Evolutionary conservation across 495 filamentous ascomycete genomes (phyloP).

Genomic region (Xylaria bambusicola): DNA sequence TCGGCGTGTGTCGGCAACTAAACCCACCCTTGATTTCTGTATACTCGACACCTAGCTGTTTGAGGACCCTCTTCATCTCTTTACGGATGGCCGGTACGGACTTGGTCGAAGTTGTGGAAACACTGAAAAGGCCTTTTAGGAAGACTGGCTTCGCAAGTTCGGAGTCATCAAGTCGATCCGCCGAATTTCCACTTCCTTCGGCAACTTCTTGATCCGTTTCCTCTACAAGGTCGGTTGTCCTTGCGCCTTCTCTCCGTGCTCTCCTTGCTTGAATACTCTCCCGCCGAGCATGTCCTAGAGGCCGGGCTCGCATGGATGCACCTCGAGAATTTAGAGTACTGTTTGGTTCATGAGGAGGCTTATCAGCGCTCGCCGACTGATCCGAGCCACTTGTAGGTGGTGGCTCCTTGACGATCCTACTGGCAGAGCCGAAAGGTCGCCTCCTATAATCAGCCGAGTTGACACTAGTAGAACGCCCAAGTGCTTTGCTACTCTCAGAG

Average conservation of each 20-base stretch:
- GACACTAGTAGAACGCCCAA: constrained; percentile 83
- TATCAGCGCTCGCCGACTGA: constrained; percentile 57
- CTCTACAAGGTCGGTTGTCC: constrained; percentile 73
- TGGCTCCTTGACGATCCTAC: constrained; percentile 53
- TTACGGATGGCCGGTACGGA: constrained; percentile 79
- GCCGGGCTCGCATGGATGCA: constrained; percentile 76
- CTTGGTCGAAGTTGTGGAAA: constrained; percentile 92
- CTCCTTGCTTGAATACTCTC: constrained; percentile 89
- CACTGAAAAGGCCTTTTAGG: constrained; percentile 96
- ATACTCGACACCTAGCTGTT: constrained; percentile 84
- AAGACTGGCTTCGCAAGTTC: constrained; percentile 86
- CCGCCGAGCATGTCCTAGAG: constrained; percentile 82
- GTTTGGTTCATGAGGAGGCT: constrained; percentile 36
- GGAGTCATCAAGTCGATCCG: constrained; percentile 53
- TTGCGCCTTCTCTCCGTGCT: constrained; percentile 58
- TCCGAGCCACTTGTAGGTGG: constrained; percentile 80
- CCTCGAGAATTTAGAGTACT: constrained; percentile 47
- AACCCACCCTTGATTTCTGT: constrained; percentile 94
- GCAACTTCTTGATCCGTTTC: constrained; percentile 70
- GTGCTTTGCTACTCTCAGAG: constrained; percentile 60
- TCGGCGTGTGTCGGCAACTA: constrained; percentile 81
- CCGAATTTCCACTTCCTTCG: constrained; percentile 53
- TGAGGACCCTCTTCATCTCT: constrained; percentile 90
- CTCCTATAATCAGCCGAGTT: constrained; percentile 79
- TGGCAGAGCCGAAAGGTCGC: constrained; percentile 58